Evolutionary conservation across 805 yeast genomes (phyloP).

Genomic region (Tetrapisispora namnaoensis): DNA sequence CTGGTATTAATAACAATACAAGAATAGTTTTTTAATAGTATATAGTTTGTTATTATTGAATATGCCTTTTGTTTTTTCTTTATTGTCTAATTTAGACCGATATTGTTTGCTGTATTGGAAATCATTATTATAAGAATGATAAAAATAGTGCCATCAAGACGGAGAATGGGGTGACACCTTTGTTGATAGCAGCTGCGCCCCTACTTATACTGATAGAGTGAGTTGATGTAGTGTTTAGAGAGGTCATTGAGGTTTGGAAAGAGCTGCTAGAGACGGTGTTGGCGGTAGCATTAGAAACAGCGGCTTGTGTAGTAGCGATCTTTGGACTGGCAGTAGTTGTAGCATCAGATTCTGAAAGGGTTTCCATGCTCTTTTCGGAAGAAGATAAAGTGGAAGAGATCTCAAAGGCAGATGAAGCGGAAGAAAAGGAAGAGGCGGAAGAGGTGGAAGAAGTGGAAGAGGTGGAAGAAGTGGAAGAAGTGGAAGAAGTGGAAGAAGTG

Average conservation of each 20-base stretch:
- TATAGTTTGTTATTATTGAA: no score
- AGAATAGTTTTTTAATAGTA: no score
- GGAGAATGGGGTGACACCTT: neutral
- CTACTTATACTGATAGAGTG: neutral
- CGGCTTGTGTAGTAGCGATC: neutral
- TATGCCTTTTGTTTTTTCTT: no score
- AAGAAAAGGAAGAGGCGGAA: conserved; percentile 3
- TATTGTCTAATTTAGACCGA: no score
- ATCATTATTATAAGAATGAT: neutral
- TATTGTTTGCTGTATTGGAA: neutral
- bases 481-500: conserved; percentile 6
- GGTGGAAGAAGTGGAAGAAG: conserved; percentile 8
- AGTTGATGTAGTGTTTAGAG: neutral
- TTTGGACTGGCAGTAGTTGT: no score
- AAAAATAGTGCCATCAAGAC: neutral
- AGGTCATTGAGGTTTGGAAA: neutral
- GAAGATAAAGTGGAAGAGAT: conserved; percentile 3
- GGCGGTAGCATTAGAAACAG: neutral
- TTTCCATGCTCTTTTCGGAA: no score
- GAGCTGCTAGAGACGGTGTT: neutral
- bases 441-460: conserved; percentile 5
- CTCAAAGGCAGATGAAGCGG: conserved; percentile 3
- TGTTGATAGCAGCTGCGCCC: neutral
- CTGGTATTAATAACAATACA: no score
- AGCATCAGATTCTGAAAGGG: no score